These are phyloP conservation scores for Neofusicoccum sp. DNA, from an alignment of 2,329 filamentous ascomycete genomes.

Conservation along the genomic window DNA sequence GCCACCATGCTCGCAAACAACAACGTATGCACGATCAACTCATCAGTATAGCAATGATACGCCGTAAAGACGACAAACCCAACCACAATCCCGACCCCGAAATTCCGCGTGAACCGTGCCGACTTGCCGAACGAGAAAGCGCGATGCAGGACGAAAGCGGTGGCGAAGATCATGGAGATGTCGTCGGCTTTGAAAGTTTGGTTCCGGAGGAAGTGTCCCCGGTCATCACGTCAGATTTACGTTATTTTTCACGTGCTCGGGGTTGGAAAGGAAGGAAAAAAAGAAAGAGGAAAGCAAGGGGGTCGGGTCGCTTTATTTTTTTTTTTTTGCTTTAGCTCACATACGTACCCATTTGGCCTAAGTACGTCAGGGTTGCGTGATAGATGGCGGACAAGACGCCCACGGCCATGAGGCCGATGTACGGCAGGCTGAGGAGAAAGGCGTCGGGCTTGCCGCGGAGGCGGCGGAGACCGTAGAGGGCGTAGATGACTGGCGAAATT, in stretches of 20 bases:
- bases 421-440: constrained; percentile 29
- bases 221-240: too few relatives aligned
- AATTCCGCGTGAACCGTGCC: constrained; percentile 25
- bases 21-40: constrained; percentile 40
- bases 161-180: constrained; percentile 58
- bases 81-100: constrained; percentile 29
- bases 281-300: background rate
- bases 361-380: constrained; percentile 33
- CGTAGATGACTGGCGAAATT: constrained; percentile 32
- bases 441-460: background rate
- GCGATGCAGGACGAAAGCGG: constrained; percentile 53
- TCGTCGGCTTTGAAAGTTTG: constrained; percentile 50
- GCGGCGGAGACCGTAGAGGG: constrained; percentile 29
- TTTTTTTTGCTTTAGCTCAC: too few relatives aligned
- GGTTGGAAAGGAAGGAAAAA: background rate
- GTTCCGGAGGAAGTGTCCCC: too few relatives aligned
- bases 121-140: constrained; percentile 43
- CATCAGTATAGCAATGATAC: constrained; percentile 39
- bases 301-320: too few relatives aligned
- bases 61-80: constrained; percentile 33
- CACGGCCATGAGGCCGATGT: constrained; percentile 44
- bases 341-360: constrained; percentile 25
- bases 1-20: constrained; percentile 43
- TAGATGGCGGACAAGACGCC: constrained; percentile 44
- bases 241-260: background rate